Conservation (phyloP, 192 early-diverging fungal species). For the Coemansia furcata region DNA sequence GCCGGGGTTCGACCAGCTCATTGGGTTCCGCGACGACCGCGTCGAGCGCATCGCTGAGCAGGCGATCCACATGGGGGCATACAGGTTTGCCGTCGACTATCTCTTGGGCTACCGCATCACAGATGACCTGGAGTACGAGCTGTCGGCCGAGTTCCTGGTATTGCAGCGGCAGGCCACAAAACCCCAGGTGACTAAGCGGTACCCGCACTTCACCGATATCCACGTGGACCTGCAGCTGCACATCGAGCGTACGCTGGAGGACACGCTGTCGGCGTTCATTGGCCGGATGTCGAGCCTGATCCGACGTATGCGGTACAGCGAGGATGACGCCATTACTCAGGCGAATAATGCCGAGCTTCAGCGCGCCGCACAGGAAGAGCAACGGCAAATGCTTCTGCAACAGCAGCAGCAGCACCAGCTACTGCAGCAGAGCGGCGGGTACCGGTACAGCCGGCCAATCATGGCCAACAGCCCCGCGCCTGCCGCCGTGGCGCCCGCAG, state of each 20-base stretch:
- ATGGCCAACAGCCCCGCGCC: conserved; percentile 5
- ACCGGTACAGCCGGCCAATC: conserved; percentile 33
- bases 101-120: conserved; percentile 56
- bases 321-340: conserved; percentile 65
- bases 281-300: conserved; percentile 58
- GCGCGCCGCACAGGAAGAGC: conserved; percentile 35
- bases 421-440: conserved; percentile 23
- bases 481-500: conserved; percentile 13
- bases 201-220: conserved; percentile 40
- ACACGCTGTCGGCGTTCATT: conserved; percentile 55
- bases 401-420: conserved; percentile 37
- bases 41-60: conserved; percentile 56
- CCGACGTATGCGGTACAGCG: conserved; percentile 62
- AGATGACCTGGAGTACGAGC: conserved; percentile 44
- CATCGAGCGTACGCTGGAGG: conserved; percentile 56
- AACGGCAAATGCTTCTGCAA: conserved; percentile 24
- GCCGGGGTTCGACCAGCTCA: conserved; percentile 44
- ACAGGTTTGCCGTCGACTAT: conserved; percentile 65
- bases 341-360: conserved; percentile 38
- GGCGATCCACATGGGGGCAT: conserved; percentile 56
- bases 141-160: conserved; percentile 42
- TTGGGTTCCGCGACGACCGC: conserved; percentile 50
- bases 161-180: conserved; percentile 30
- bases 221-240: conserved; percentile 52
- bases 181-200: conserved; percentile 6